Base-by-base conservation (phyloP, 345 rosid genomes). In the Brassica carinata region DNA sequence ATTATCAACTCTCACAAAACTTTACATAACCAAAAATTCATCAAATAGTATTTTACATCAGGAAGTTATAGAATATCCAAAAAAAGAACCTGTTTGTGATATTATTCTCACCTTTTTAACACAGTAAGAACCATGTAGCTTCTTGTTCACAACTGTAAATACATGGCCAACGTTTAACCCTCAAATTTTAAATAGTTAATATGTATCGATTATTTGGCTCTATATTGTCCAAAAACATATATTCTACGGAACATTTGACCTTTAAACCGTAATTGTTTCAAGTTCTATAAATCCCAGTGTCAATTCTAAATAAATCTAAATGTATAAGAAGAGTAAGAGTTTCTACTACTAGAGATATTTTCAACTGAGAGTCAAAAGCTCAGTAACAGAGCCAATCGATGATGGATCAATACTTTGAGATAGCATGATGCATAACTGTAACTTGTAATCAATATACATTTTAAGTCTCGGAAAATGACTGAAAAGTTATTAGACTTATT, bases 1-100 rank as follows among this genome's bases (percentile, higher is more conserved):
- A 64, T 63, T 65, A 62, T 80, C 83, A 75, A 45, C 71, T 57
- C 30, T 80, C 55, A 79, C 64, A 67, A 51, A 67, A 73, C 5
- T 30, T 38, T 74, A 30, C 74, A 74, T 31, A 34, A 53, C 45
- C 66, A 64, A 30, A 34, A 55, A 55, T 6, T 55, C 62, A 55
- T 55, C 31, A 74, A 59, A 62, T 62, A 76, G 27, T 48, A 75
- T 68, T 75, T 72, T 67, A 66, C 57, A 80, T 38, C 13, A 72
- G 10, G 61, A 78, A 64, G 74, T 8, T 13, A 72, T 15, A 53
- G 2, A 53, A 71, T 14, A 69, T 51, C 27, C 8, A 30, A 48
- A 33, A 6, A 36, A 45, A 66, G 34, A 17, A 79, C 72, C 17
- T 72, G 68, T 72, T 79, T 79, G 82, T 66, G 66, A 26, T 58